phyloP scores from a whole-genome alignment of 2,329 filamentous ascomycete species.

The Fusarium chaquense region DNA sequence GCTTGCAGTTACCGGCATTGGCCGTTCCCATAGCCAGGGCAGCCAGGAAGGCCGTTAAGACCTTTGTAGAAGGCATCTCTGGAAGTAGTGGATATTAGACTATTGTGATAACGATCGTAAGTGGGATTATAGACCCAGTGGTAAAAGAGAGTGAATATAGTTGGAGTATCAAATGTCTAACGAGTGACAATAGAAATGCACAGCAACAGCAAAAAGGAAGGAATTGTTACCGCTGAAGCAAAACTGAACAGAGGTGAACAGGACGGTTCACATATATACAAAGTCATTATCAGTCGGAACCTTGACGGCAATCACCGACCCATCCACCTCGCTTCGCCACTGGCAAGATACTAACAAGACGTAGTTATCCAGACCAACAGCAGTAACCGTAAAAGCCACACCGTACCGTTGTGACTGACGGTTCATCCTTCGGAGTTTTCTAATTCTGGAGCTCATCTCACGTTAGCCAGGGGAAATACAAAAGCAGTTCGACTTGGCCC shows the following conservation, averaged over 20 bases:
- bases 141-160: conserved; percentile 21
- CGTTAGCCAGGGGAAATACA: conserved; percentile 2
- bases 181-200: conserved; percentile 27
- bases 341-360: conserved; percentile 3
- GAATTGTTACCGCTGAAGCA: conserved; percentile 30
- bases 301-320: conserved; percentile 17
- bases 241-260: not conserved
- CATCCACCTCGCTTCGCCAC: conserved; percentile 9
- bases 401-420: conserved; percentile 3
- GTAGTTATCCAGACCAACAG: not conserved
- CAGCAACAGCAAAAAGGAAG: conserved; percentile 33
- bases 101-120: conserved; percentile 30
- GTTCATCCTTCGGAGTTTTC: not conserved
- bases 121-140: conserved; percentile 7
- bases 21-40: conserved; percentile 34
- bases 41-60: conserved; percentile 38
- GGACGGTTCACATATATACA: conserved; percentile 24
- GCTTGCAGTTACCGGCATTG: conserved; percentile 34
- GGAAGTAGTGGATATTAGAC: conserved; percentile 5
- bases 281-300: not conserved
- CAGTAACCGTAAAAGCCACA: not conserved
- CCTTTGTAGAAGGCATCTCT: conserved; percentile 37
- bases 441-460: conserved; percentile 20
- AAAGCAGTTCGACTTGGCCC: conserved; percentile 1
- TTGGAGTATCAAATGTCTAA: conserved; percentile 31